Base-by-base conservation (phyloP, 1,139 yeast genomes). In the Nakaseomyces delphensis region DNA sequence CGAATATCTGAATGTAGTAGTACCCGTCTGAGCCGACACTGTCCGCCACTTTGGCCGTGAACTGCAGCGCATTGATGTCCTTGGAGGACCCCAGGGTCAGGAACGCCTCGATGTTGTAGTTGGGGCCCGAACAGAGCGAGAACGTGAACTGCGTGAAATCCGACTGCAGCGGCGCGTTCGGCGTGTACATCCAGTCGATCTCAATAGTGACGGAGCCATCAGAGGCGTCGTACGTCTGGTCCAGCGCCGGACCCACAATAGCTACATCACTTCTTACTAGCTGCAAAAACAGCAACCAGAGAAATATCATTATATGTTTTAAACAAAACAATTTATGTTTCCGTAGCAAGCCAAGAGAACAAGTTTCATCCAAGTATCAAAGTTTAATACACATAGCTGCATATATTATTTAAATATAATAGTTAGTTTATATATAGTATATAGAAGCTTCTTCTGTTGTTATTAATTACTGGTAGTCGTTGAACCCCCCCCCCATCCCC, bases 41-140 rank as follows among this genome's bases (percentile, higher is more conserved):
- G 1, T 72, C 63, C 8, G 66, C 65, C 35, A 80, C 60, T 1
- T 57, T 41, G 2, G 77, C 74, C 0, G 66, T 56, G 50, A 69
- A 71, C 1, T 64, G 45, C 41, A 62, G 48, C 37, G 53, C 57
- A 21, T 53, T 45, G 33, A 66, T 36, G 29, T 57, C 54, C 32
- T 52, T 15, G 2, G 67, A 56, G 1, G 54, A 29, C 1, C 53
- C 64, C 11, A 72, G 37, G 0, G 69, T 57, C 3, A 53, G 46
- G 42, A 76, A 64, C 48, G 77, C 67, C 43, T 69, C 60, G 45
- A 79, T 70, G 9, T 65, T 57, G 14, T 59, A 35, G 54, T 77
- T 73, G 13, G 79, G 62, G n/a, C 94, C 95, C 1, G 93, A 74
- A 65, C 93, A 82, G 42, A 87, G 66, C 16, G 69, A 61, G 45